Conservation (phyloP, 2,329 filamentous ascomycete genomes). For the Pseudogymnoascus sp. region DNA sequence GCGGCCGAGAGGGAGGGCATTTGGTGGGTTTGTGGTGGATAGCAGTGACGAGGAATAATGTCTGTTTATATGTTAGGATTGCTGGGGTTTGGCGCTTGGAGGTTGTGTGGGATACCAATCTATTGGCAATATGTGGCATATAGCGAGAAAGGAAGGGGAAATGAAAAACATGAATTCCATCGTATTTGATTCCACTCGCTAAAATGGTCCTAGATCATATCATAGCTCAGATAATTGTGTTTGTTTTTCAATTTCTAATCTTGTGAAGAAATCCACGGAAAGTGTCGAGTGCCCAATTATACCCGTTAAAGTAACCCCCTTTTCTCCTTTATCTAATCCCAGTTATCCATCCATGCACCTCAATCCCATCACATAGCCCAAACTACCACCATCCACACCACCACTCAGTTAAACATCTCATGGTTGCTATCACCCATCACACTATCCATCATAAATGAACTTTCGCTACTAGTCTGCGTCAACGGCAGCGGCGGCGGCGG, state of each 20-base stretch:
- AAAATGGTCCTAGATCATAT: neutral
- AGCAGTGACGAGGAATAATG: conserved; percentile 8
- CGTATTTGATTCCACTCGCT: neutral
- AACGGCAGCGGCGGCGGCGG: neutral
- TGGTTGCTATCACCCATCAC: neutral
- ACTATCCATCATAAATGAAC: conserved; percentile 3
- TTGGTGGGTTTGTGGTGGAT: conserved; percentile 8
- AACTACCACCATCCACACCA: neutral
- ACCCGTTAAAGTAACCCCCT: neutral
- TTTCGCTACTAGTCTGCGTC: conserved; percentile 3
- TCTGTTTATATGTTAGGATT: neutral
- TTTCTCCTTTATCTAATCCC: neutral
- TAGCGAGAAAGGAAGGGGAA: neutral
- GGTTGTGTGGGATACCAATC: conserved; percentile 8
- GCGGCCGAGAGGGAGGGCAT: neutral
- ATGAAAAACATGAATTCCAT: neutral
- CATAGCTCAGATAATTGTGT: neutral
- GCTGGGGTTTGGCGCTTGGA: neutral
- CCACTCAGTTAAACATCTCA: neutral
- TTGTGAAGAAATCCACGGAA: conserved; percentile 3
- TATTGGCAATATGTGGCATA: conserved; percentile 4
- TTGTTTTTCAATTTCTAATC: neutral
- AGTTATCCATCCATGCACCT: neutral
- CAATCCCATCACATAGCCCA: neutral
- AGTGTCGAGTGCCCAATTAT: neutral